phyloP scores from a whole-genome alignment of 106 monocot species.

The Allium sativum region DNA sequence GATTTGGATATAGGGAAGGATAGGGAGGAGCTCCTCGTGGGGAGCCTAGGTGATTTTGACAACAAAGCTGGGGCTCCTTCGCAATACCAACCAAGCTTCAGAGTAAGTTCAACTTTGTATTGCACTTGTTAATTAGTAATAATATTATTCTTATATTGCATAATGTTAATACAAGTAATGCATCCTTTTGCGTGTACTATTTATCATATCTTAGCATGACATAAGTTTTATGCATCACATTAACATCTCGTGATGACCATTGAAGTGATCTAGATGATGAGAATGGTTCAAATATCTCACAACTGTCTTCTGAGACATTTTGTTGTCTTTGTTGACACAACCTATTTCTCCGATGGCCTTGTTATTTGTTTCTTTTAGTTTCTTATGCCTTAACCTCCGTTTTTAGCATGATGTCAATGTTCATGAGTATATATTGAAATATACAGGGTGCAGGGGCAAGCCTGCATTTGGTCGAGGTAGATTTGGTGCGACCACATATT shows the following conservation, averaged over 20 bases:
- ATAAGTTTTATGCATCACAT: too few species aligned
- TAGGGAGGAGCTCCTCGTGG: constrained; percentile 78
- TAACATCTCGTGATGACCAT: too few species aligned
- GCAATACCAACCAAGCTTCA: constrained; percentile 74
- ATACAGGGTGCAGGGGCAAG: constrained; percentile 34
- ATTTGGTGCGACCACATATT: too few species aligned
- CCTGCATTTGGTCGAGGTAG: constrained; percentile 43
- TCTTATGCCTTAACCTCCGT: too few species aligned
- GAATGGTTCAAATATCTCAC: constrained; percentile 15
- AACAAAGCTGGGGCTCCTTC: constrained; percentile 80
- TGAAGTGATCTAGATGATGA: constrained; percentile 21
- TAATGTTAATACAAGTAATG: background rate
- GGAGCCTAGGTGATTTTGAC: constrained; percentile 44
- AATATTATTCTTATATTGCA: background rate
- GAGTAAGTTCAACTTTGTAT: constrained; percentile 31
- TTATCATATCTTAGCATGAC: too few species aligned
- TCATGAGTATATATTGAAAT: background rate
- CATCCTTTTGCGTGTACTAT: background rate
- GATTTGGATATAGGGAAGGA: constrained; percentile 81
- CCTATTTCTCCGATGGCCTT: constrained; percentile 25
- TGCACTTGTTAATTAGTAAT: background rate
- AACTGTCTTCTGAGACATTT: constrained; percentile 34
- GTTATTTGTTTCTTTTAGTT: background rate
- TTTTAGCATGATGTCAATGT: background rate
- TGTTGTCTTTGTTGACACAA: constrained; percentile 8